Evolutionary conservation across 2,329 filamentous ascomycete genomes (phyloP).

Genomic region (Fusarium albidum): DNA sequence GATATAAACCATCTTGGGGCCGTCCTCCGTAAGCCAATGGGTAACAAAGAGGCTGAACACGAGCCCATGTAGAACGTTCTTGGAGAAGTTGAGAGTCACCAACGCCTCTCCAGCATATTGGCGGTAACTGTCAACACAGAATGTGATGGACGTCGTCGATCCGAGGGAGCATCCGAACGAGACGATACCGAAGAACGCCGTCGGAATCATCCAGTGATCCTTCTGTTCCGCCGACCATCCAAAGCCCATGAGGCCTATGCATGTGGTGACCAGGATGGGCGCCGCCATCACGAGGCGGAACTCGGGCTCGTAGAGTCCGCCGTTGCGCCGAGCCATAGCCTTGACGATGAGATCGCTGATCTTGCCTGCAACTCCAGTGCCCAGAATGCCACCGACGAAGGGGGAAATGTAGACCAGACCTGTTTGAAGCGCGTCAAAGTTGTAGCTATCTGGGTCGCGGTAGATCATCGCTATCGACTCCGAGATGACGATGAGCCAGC

Average conservation of each 20-base stretch:
- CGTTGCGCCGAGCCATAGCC: conserved; percentile 83
- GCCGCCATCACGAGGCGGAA: conserved; percentile 89
- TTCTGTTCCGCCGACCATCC: conserved; percentile 86
- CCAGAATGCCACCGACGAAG: conserved; percentile 86
- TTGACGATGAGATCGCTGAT: conserved; percentile 86
- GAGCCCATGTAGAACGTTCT: conserved; percentile 92
- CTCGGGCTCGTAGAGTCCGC: conserved; percentile 95
- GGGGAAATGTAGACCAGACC: conserved; percentile 91
- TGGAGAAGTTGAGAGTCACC: conserved; percentile 92
- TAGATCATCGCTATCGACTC: conserved; percentile 87
- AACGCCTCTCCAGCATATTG: conserved; percentile 94
- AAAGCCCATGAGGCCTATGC: conserved; percentile 90
- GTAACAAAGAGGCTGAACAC: conserved; percentile 91
- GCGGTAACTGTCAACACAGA: conserved; percentile 91
- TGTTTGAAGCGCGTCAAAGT: conserved; percentile 81
- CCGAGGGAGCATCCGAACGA: conserved; percentile 93
- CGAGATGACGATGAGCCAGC: conserved; percentile 95
- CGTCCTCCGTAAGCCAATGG: conserved; percentile 79
- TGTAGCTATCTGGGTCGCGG: conserved; percentile 72
- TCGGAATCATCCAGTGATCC: conserved; percentile 90
- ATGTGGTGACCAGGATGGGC: conserved; percentile 80
- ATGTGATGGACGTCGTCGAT: conserved; percentile 91
- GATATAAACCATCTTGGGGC: conserved; percentile 80
- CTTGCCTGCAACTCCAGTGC: conserved; percentile 90
- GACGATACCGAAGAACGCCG: conserved; percentile 89